phyloP scores from a whole-genome alignment of 1,284 basidiomycete genomes.

The Rhodotorula sp. region DNA sequence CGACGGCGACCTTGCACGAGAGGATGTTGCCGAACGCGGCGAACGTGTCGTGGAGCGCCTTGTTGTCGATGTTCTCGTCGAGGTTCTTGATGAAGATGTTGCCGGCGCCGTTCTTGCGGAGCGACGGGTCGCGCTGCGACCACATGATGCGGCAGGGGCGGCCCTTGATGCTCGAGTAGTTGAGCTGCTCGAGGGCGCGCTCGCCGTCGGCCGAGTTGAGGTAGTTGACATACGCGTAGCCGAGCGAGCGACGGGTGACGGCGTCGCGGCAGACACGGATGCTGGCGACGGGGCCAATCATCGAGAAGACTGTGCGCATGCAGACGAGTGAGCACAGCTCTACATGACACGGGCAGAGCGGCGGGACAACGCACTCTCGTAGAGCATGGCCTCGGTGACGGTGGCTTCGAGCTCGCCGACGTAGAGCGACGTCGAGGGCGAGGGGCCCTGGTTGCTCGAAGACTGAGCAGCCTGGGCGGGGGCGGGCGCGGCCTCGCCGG shows the following conservation, averaged over 20 bases:
- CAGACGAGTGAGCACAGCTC: background rate
- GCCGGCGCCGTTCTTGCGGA: constrained; percentile 99
- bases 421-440: constrained; percentile 76
- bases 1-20: constrained; percentile 98
- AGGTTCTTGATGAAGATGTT: constrained; percentile 99
- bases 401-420: constrained; percentile 97
- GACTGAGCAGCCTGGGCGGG: constrained; percentile 11
- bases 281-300: constrained; percentile 98
- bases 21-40: constrained; percentile 98
- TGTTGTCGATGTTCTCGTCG: constrained; percentile 98
- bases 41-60: constrained; percentile 99
- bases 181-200: constrained; percentile 97
- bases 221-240: constrained; percentile 99
- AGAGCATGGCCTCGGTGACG: constrained; percentile 99
- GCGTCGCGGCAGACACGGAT: constrained; percentile 99
- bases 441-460: constrained; percentile 32
- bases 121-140: constrained; percentile 98
- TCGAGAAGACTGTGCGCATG: constrained; percentile 78
- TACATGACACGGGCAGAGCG: background rate
- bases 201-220: constrained; percentile 95
- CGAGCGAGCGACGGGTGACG: constrained; percentile 97
- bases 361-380: constrained; percentile 61
- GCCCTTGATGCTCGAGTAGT: constrained; percentile 98
- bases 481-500: constrained; percentile 20
- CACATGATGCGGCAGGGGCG: constrained; percentile 99